Conservation (phyloP, 2,329 filamentous ascomycete species). For the Penicillium psychrosexuale region DNA sequence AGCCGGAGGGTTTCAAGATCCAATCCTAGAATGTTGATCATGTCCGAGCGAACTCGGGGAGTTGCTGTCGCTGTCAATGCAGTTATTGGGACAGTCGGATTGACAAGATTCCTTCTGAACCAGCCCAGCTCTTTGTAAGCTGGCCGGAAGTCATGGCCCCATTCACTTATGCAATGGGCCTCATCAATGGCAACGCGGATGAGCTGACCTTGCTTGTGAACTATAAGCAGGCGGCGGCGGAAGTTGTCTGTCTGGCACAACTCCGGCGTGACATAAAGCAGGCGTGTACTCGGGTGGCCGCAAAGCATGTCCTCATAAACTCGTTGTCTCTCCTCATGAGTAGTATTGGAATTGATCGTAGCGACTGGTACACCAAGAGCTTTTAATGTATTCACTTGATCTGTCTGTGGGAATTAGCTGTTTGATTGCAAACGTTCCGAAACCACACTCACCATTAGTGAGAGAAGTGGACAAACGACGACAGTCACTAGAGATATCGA, state of each 20-base stretch:
- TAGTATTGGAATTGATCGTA: slow-evolving; percentile 81
- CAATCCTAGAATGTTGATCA: slow-evolving; percentile 71
- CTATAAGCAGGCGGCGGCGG: slow-evolving; percentile 66
- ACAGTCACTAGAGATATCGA: slow-evolving; percentile 64
- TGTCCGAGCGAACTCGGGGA: slow-evolving; percentile 72
- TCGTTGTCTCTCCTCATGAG: slow-evolving; percentile 59
- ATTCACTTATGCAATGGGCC: slow-evolving; percentile 96
- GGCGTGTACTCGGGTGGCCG: slow-evolving; percentile 75
- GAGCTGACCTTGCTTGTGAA: slow-evolving; percentile 79
- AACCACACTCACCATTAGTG: slow-evolving; percentile 69
- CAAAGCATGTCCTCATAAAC: slow-evolving; percentile 81
- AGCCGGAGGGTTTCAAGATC: slow-evolving; percentile 61
- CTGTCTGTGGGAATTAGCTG: slow-evolving; percentile 58
- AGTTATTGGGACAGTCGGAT: slow-evolving; percentile 84
- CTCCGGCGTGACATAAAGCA: slow-evolving; percentile 93
- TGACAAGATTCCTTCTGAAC: slow-evolving; percentile 64
- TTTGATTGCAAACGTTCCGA: background rate
- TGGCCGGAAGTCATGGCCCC: slow-evolving; percentile 95
- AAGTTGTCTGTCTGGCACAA: slow-evolving; percentile 76
- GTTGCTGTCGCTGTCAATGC: slow-evolving; percentile 93
- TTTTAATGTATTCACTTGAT: slow-evolving; percentile 80
- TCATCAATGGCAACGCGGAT: slow-evolving; percentile 87
- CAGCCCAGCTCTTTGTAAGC: slow-evolving; percentile 84
- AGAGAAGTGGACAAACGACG: slow-evolving; percentile 82
- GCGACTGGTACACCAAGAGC: slow-evolving; percentile 73